Base-by-base conservation (phyloP, 1,284 basidiomycete species). In the Thelephora terrestris region DNA sequence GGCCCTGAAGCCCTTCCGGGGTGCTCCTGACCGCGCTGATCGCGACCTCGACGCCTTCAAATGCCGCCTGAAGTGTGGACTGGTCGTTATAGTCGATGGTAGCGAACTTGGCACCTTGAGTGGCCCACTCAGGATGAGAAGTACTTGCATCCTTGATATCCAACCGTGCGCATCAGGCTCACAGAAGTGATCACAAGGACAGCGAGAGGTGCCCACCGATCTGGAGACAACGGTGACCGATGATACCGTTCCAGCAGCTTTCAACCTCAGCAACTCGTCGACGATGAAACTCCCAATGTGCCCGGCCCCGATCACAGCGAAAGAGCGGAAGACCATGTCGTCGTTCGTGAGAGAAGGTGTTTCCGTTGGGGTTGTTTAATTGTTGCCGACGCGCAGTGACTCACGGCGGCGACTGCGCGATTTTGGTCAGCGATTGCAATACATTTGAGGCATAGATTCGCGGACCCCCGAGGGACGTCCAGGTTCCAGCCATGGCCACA, bases 51-150 rank as follows among this genome's bases (percentile, higher is more conserved):
- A 64, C 47, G 45, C 65, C 62, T 23, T 50, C 48, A 35, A 70
- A 52, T 32, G 64, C 54, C 12, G 60, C 47, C 7, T 55, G 40
- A 24, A 72, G 59, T 2, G 60, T 37, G 18, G 56, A 47, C 6
- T 55, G 52, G 35, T 67, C 58, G 1, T 53, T 35, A 50, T 66
- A 71, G 40, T 68, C 66, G 18, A 65, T 63, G 3, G 52, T 43
- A 4, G 49, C 57, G 32, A 64, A 34, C 29, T 58, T 59, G 12
- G 56, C 64, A 35, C 66, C 67, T 18, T 51, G 46, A 17, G 50
- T 29, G 10, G 46, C 47, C 27, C 51, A 38, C 50, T 32, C 23
- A 17, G 27, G 18, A 29, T 29, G 7, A 43, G 34, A 7, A 39
- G 24, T 7, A 39, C 17, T 25, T 32, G 34, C 17, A 10, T 18